Base-by-base conservation (phyloP, 2,329 filamentous ascomycete species). In the Fusarium sterilihyphosum region DNA sequence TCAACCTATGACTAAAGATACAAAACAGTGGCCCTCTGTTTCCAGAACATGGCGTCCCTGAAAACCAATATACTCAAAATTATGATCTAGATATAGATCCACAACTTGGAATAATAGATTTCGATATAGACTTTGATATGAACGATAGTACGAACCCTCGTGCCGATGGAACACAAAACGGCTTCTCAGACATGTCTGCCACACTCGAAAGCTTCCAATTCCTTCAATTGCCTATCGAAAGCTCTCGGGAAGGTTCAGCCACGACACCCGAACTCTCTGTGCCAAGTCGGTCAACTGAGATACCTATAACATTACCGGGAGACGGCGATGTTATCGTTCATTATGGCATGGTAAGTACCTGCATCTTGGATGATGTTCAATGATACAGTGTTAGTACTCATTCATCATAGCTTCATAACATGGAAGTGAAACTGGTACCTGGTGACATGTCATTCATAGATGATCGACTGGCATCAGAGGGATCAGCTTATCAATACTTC, bases 331-430 rank as follows among this genome's bases (percentile, higher is more conserved):
- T 6, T 0, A 22, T 41, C 4, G 54, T 68, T 10, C 65, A 68
- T 11, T 68, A 68, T 6, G 65, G 65, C 3, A 68, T 68, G 65
- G 65, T 68, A 7, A 10, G 20, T 29, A 20, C 11, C 37, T 5
- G 22, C 17, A 2, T 3, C 33, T 5, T 4, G 8, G 29, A 29
- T 8, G 3, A 37, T 20, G 12, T n/a, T n/a, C n/a, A n/a, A 24
- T 20, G 12, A 7, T 37, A 5, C 7, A 14, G n/a, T n/a, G n/a
- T n/a, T n/a, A n/a, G n/a, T n/a, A n/a, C n/a, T n/a, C n/a, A n/a
- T n/a, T n/a, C n/a, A n/a, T n/a, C n/a, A n/a, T n/a, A 68, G 65
- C 64, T 68, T 5, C 65, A 68, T 12, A 68, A 68, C 17, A 40
- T 68, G 16, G 64, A 68, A 49, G 65, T 68, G 3, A 68, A 68